Percentiles rank a stretch among this genome's conserved stretches.
Conservation (phyloP, 306 rosid genomes). For the Glycine soja region DNA sequence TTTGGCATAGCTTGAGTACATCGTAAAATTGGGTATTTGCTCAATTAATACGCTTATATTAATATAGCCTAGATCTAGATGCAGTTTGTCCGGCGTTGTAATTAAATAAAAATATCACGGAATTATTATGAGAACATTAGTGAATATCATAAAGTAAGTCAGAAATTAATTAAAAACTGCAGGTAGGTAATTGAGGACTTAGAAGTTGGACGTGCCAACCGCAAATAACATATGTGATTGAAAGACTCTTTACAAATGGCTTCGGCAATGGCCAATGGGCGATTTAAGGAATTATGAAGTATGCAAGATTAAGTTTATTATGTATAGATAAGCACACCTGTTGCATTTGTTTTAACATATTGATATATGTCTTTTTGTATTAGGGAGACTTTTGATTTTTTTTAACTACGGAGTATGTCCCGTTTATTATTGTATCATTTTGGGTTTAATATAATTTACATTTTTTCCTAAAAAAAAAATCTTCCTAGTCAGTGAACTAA, state of each 20-base stretch:
- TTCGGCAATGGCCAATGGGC: background rate
- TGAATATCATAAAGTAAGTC: background rate
- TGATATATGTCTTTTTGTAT: too few relatives aligned
- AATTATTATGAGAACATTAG: background rate
- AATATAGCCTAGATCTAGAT: conserved; percentile 12
- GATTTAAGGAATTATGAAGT: background rate
- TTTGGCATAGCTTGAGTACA: background rate
- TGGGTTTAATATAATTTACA: too few relatives aligned
- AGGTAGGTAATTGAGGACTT: background rate
- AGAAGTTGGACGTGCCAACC: conserved; percentile 36
- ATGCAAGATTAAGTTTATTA: too few relatives aligned
- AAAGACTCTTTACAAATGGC: background rate
- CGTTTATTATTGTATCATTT: too few relatives aligned
- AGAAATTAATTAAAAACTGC: background rate
- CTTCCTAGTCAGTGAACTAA: background rate
- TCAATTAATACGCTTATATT: background rate
- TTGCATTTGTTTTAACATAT: too few relatives aligned
- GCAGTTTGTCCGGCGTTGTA: background rate
- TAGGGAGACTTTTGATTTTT: too few relatives aligned
- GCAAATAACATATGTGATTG: background rate
- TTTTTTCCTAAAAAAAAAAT: too few relatives aligned
- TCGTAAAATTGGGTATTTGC: background rate
- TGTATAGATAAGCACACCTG: too few relatives aligned
- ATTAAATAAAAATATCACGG: background rate
- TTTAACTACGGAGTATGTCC: too few relatives aligned